Percentiles rank a stretch among this genome's conserved stretches.
Evolutionary conservation across 2,329 filamentous ascomycete genomes (phyloP).

Genomic region (Dactylellina drechsleri): DNA sequence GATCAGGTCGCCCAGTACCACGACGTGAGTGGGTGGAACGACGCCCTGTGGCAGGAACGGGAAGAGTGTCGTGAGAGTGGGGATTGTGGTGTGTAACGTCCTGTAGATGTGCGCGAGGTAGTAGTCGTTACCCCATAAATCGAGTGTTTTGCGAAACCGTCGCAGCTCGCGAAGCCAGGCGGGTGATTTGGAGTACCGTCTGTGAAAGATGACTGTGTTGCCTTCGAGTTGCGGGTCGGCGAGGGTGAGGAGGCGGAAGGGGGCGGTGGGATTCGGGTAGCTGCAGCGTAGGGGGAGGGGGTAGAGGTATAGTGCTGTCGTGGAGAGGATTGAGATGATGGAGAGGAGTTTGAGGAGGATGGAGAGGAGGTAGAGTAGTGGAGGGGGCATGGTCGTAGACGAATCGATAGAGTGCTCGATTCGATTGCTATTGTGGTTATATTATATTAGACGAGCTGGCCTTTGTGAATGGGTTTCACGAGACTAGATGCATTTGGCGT

Average conservation of each 20-base stretch:
- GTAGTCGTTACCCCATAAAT: slow-evolving; percentile 91
- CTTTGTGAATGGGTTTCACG: no score
- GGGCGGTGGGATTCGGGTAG: slow-evolving; percentile 61
- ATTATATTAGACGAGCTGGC: no score
- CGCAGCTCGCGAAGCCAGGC: slow-evolving; percentile 53
- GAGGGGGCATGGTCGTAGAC: slow-evolving; percentile 34
- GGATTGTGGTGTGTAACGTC: slow-evolving; percentile 65
- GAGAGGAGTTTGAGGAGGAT: slow-evolving; percentile 65
- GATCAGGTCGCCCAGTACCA: slow-evolving; percentile 87
- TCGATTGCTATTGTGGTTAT: no score
- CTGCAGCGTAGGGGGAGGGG: slow-evolving; percentile 81
- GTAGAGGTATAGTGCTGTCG: slow-evolving; percentile 86
- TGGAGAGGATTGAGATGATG: slow-evolving; percentile 75
- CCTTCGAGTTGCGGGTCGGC: slow-evolving; percentile 76
- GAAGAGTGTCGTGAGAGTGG: slow-evolving; percentile 29
- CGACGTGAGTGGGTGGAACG: slow-evolving; percentile 83
- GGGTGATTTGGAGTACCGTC: slow-evolving; percentile 36
- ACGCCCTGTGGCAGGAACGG: slow-evolving; percentile 71
- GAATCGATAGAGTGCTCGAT: not conserved
- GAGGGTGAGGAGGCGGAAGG: slow-evolving; percentile 73
- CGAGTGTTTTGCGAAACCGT: slow-evolving; percentile 73
- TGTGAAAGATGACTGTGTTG: slow-evolving; percentile 69
- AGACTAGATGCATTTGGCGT: slow-evolving; percentile 27
- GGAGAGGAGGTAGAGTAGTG: slow-evolving; percentile 25
- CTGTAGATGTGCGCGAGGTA: slow-evolving; percentile 94